Conservation (phyloP, 768 basidiomycete genomes). For the Naematelia aurantialba region DNA sequence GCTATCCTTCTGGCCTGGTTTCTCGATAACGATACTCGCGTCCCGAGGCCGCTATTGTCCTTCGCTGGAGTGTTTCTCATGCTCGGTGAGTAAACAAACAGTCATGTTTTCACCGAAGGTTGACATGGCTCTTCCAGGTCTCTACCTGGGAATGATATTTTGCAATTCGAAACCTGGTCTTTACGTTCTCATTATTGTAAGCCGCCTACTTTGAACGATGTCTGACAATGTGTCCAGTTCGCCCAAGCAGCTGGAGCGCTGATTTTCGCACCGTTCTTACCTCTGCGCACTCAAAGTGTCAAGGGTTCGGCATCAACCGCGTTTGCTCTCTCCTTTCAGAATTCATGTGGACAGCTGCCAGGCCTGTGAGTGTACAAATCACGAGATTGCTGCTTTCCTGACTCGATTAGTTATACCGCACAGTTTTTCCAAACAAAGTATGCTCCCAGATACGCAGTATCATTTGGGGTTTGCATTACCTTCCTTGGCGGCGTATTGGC, state of each 20-base stretch:
- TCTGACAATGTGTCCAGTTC: background rate
- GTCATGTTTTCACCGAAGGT: slow-evolving; percentile 14
- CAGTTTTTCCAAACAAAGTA: slow-evolving; percentile 38
- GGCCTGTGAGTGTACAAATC: slow-evolving; percentile 7
- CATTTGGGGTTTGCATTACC: slow-evolving; percentile 26
- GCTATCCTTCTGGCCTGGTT: slow-evolving; percentile 15
- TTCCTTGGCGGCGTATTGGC: slow-evolving; percentile 12
- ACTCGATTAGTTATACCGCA: slow-evolving; percentile 18
- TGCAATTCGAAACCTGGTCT: slow-evolving; percentile 18
- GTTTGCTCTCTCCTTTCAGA: slow-evolving; percentile 22
- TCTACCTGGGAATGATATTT: slow-evolving; percentile 27
- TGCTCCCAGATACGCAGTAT: slow-evolving; percentile 29
- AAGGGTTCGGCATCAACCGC: slow-evolving; percentile 26
- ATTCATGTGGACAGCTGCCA: background rate
- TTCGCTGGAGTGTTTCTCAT: slow-evolving; percentile 3
- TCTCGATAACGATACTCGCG: slow-evolving; percentile 2
- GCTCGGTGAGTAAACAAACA: slow-evolving; percentile 4
- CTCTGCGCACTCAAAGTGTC: slow-evolving; percentile 24
- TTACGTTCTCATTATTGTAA: slow-evolving; percentile 30
- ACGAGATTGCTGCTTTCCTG: slow-evolving; percentile 15
- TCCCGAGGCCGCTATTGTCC: slow-evolving; percentile 10
- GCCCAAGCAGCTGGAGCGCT: slow-evolving; percentile 2
- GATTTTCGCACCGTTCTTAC: slow-evolving; percentile 14
- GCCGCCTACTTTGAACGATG: background rate
- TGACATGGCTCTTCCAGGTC: no score